These are phyloP conservation scores for Cytospora piceae DNA, from an alignment of 2,329 filamentous ascomycete genomes.

Conservation along the genomic window DNA sequence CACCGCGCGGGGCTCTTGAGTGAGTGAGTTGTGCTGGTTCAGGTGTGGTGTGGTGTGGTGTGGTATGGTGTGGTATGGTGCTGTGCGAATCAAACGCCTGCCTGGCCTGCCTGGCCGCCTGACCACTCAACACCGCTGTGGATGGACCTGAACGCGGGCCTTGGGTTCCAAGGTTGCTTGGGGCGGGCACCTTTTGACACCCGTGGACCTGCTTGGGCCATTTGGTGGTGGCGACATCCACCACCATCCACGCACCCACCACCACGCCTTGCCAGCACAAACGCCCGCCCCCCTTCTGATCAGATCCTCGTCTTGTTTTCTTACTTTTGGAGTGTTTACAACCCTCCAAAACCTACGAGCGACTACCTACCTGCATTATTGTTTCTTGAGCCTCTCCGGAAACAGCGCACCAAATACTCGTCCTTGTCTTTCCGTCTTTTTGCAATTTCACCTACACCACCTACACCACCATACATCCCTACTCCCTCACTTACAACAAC, in stretches of 20 bases:
- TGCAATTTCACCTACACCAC: neutral
- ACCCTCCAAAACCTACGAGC: neutral
- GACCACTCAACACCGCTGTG: constrained; percentile 1
- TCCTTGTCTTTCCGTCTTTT: neutral
- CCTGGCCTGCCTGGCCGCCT: constrained; percentile 13
- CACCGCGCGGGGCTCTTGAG: constrained; percentile 25
- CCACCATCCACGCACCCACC: neutral
- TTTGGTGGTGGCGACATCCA: constrained; percentile 19
- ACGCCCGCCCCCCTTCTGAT: constrained; percentile 1
- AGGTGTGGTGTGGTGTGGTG: neutral
- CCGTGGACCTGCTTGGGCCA: constrained; percentile 14
- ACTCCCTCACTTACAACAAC: constrained; percentile 26
- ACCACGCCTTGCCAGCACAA: neutral
- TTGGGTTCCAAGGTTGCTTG: constrained; percentile 17
- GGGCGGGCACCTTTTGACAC: no score
- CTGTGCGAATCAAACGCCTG: constrained; percentile 12
- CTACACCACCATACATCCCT: neutral
- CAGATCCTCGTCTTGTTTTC: constrained; percentile 4
- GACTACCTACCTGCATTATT: neutral
- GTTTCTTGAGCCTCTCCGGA: neutral
- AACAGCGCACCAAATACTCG: neutral
- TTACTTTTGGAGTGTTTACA: neutral
- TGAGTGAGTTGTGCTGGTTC: neutral
- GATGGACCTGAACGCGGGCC: neutral
- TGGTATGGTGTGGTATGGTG: neutral